phyloP scores from a whole-genome alignment of 2,329 filamentous ascomycete genomes.

The Diaporthe sp. region DNA sequence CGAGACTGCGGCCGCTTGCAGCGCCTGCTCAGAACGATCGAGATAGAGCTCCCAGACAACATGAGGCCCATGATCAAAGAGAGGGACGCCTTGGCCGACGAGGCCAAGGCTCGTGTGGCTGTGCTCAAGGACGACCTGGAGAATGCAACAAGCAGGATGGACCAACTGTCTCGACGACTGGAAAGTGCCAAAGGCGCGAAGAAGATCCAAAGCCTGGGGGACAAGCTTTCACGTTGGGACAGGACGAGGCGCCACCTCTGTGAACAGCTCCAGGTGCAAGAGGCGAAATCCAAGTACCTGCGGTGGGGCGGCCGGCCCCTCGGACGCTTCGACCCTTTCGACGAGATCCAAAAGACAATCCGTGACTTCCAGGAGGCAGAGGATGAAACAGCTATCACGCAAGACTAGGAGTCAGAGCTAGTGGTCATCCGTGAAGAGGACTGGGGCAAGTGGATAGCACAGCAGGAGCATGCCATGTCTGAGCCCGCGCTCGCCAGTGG shows the following conservation, averaged over 20 bases:
- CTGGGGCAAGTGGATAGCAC: background rate
- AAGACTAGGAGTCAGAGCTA: background rate
- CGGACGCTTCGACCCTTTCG: background rate
- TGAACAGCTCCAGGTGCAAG: background rate
- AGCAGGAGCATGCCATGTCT: background rate
- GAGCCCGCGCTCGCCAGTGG: background rate
- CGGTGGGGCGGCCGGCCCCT: background rate
- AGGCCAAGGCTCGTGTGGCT: background rate
- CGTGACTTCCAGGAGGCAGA: background rate
- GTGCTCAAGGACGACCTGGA: background rate
- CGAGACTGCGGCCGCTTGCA: background rate
- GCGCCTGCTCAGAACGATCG: background rate
- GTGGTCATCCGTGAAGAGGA: background rate
- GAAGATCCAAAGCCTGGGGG: background rate
- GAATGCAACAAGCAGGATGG: background rate
- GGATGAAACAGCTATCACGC: background rate
- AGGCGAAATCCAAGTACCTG: background rate
- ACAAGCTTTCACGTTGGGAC: background rate
- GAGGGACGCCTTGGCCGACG: background rate
- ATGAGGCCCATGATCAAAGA: background rate
- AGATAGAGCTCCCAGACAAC: background rate
- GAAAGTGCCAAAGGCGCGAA: background rate
- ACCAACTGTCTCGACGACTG: background rate
- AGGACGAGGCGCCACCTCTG: background rate
- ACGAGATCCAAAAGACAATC: background rate